Base-by-base conservation (phyloP, 2,329 filamentous ascomycete species). In the Plectosphaerella sp. region DNA sequence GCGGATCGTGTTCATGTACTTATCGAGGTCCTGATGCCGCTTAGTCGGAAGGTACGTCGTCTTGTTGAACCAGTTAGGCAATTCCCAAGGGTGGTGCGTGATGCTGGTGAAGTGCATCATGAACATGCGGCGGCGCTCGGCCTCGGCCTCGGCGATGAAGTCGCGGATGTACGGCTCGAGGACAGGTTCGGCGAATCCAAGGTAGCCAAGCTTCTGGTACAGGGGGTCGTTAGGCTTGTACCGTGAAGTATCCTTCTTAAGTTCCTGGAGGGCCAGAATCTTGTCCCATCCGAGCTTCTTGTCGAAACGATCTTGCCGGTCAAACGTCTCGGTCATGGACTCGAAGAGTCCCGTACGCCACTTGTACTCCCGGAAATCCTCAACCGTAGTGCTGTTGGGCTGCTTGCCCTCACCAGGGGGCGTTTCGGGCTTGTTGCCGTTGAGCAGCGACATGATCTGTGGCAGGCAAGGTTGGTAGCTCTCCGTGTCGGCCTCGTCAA, bases 1-100 rank as follows among this genome's bases (percentile, higher is more conserved):
- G 47, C 65, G 66, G 52, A 73, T 63, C 24, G 70, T 62, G 54
- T 75, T 73, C 33, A 76, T 55, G 57, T 74, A 77, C 50, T 64
- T 63, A 53, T 76, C 74, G 25, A 61, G 63, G 52, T 56, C 58
- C 15, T 51, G 51, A 35, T 49, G 48, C 22, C 48, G 22, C 36
- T n/a, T 25, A 11, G 8, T 33, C 4, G 48, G 48, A n/a, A 49
- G 37, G 15, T 49, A 49, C 7, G 25, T 15, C 11, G 25, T 14
- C n/a, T 15, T 22, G n/a, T 35, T 16, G 16, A 49, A 49, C 15
- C 39, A 37, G 9, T 8, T 22, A 12, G 48, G 48, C 3, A 39
- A 22, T 3, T 49, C 48, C 24, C 52, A 55, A 5, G 57, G 56
- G 57, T 77, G 74, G 55, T 77, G 73, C 1, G 66, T 69, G 11